Conservation (phyloP, 2,329 filamentous ascomycete species). For the Amauroascus niger region DNA sequence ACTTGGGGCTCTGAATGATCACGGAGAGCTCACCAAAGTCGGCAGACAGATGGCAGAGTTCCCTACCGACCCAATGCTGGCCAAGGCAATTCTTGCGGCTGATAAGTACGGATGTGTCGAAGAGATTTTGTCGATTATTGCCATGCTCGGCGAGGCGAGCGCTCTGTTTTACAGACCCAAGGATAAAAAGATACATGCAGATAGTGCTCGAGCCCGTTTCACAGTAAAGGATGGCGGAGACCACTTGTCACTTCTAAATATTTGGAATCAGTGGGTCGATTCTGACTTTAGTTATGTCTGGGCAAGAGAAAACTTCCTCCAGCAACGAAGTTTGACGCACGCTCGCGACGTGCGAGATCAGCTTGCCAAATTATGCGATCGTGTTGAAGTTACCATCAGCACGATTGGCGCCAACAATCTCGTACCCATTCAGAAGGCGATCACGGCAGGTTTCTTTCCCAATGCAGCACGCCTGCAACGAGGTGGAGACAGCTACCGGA, state of each 20-base stretch:
- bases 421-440: slow-evolving; percentile 70
- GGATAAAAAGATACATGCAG: slow-evolving; percentile 93
- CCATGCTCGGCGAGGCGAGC: slow-evolving; percentile 82
- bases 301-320: slow-evolving; percentile 86
- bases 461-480: slow-evolving; percentile 78
- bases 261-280: slow-evolving; percentile 94
- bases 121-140: slow-evolving; percentile 84
- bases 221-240: slow-evolving; percentile 86
- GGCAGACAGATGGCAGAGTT: slow-evolving; percentile 94
- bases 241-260: slow-evolving; percentile 75
- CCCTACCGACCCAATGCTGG: slow-evolving; percentile 82
- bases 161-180: slow-evolving; percentile 91
- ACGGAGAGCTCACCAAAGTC: slow-evolving; percentile 78
- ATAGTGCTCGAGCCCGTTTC: slow-evolving; percentile 80
- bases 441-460: slow-evolving; percentile 88
- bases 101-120: slow-evolving; percentile 88
- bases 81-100: slow-evolving; percentile 77
- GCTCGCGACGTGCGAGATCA: slow-evolving; percentile 90
- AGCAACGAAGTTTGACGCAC: slow-evolving; percentile 78
- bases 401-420: slow-evolving; percentile 63
- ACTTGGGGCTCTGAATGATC: slow-evolving; percentile 77
- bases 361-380: slow-evolving; percentile 80
- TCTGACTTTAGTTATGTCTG: slow-evolving; percentile 80
- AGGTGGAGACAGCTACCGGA: slow-evolving; percentile 79
- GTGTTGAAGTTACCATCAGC: slow-evolving; percentile 67